A percentile compares a stretch with the other conserved stretches of the same genome.
Conservation (phyloP, 768 basidiomycete genomes). For the Leccinum obscurum region DNA sequence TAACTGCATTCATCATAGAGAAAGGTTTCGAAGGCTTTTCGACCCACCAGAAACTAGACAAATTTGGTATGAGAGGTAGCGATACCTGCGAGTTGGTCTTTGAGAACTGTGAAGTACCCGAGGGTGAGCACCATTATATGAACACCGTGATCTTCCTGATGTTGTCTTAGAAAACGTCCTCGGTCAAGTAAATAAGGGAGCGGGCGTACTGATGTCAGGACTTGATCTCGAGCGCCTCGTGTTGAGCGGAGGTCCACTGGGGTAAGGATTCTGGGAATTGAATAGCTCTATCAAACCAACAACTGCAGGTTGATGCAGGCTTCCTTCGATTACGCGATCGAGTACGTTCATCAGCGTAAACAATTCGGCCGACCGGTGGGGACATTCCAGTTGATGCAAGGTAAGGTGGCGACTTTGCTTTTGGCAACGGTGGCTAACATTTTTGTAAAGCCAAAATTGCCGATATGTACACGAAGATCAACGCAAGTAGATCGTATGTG, state of each 20-base stretch:
- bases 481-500: slow-evolving; percentile 85
- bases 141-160: not conserved
- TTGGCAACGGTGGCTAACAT: not conserved
- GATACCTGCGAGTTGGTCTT: slow-evolving; percentile 95
- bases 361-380: slow-evolving; percentile 89
- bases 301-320: slow-evolving; percentile 80
- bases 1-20: slow-evolving; percentile 91
- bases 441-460: slow-evolving; percentile 66
- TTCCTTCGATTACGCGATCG: slow-evolving; percentile 84
- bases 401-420: slow-evolving; percentile 36
- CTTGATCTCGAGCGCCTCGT: slow-evolving; percentile 91
- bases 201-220: slow-evolving; percentile 89
- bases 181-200: slow-evolving; percentile 77
- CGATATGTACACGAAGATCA: slow-evolving; percentile 95
- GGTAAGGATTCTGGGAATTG: slow-evolving; percentile 43
- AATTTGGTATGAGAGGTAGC: slow-evolving; percentile 95
- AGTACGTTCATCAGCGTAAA: slow-evolving; percentile 90
- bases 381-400: slow-evolving; percentile 96
- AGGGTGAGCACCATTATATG: slow-evolving; percentile 50
- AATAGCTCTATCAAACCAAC: slow-evolving; percentile 9
- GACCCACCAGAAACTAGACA: slow-evolving; percentile 88
- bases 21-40: slow-evolving; percentile 82
- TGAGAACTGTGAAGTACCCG: slow-evolving; percentile 86
- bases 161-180: slow-evolving; percentile 70
- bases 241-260: slow-evolving; percentile 88